phyloP scores from a whole-genome alignment of 495 filamentous ascomycete species.

The Apodospora peruviana region DNA sequence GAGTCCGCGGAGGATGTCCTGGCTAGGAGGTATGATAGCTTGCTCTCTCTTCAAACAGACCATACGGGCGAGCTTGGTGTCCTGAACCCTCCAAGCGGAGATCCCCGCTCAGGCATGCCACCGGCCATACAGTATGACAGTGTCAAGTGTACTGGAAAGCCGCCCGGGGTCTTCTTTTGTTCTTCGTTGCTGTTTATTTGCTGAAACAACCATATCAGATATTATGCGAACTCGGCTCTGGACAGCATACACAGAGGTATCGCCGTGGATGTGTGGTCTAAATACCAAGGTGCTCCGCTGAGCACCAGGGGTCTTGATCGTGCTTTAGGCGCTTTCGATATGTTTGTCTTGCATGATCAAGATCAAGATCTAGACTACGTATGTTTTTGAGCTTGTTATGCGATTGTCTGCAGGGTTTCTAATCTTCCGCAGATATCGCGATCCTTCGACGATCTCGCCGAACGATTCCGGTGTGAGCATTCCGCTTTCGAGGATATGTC shows the following conservation, averaged over 20 bases:
- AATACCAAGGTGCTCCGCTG: slow-evolving; percentile 30
- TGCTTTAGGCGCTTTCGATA: slow-evolving; percentile 75
- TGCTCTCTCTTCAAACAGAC: not conserved
- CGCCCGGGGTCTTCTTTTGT: not conserved
- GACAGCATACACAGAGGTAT: slow-evolving; percentile 74
- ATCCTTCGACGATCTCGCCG: slow-evolving; percentile 59
- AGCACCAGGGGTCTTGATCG: slow-evolving; percentile 51
- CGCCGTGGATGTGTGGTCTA: slow-evolving; percentile 71
- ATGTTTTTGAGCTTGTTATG: slow-evolving; percentile 13
- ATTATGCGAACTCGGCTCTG: slow-evolving; percentile 66
- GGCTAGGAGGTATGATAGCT: slow-evolving; percentile 64
- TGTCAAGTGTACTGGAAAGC: not conserved
- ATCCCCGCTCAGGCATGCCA: no score
- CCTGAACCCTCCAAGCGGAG: not conserved
- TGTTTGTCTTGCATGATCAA: slow-evolving; percentile 71
- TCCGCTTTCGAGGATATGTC: slow-evolving; percentile 45
- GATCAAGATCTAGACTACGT: slow-evolving; percentile 71
- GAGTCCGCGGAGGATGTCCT: slow-evolving; percentile 68
- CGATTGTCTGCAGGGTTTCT: not conserved
- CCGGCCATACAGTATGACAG: no score
- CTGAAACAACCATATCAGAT: slow-evolving; percentile 41
- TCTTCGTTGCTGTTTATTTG: not conserved
- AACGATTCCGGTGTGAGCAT: slow-evolving; percentile 42
- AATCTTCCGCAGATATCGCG: slow-evolving; percentile 43
- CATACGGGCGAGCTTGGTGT: not conserved